Percentiles rank a stretch among this genome's conserved stretches.
These are phyloP conservation scores for Capronia coronata DNA, from an alignment of 2,329 filamentous ascomycete genomes.

Conservation along the genomic window DNA sequence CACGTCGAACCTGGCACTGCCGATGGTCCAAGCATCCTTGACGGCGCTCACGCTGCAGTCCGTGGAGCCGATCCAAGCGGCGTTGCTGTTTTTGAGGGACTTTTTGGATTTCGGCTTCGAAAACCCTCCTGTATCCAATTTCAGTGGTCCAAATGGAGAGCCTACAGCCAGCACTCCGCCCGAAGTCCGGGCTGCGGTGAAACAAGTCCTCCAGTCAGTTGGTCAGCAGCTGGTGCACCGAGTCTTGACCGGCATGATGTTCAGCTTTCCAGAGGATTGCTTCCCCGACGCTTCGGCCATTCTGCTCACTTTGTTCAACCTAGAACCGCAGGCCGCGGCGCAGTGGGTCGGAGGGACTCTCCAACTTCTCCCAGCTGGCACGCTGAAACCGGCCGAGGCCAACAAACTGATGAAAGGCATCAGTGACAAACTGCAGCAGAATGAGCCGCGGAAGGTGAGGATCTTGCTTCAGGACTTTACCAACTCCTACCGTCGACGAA, in stretches of 20 bases:
- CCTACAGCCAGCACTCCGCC: constrained; percentile 54
- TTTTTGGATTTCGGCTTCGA: constrained; percentile 80
- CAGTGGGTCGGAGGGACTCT: constrained; percentile 80
- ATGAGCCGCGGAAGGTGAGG: constrained; percentile 71
- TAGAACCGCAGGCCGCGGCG: constrained; percentile 72
- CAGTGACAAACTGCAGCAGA: constrained; percentile 63
- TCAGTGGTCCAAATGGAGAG: constrained; percentile 56
- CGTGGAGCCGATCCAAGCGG: constrained; percentile 81
- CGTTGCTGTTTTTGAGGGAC: constrained; percentile 87
- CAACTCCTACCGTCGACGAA: constrained; percentile 83
- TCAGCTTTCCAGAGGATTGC: constrained; percentile 91
- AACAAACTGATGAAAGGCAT: constrained; percentile 76
- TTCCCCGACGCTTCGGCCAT: constrained; percentile 91
- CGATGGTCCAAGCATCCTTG: constrained; percentile 80
- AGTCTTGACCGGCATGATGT: constrained; percentile 97
- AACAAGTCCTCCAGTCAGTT: constrained; percentile 60
- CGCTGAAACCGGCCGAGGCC: constrained; percentile 71
- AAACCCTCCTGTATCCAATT: constrained; percentile 52
- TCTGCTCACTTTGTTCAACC: constrained; percentile 80
- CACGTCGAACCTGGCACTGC: constrained; percentile 67
- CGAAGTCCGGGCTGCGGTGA: constrained; percentile 67
- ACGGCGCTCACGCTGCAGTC: constrained; percentile 84
- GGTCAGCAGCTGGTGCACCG: constrained; percentile 79
- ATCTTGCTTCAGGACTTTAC: constrained; percentile 92
- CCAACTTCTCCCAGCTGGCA: constrained; percentile 73